Percentiles rank a stretch among this genome's conserved stretches.
Conservation (phyloP, 148 eudicot species). For the Cornus florida region DNA sequence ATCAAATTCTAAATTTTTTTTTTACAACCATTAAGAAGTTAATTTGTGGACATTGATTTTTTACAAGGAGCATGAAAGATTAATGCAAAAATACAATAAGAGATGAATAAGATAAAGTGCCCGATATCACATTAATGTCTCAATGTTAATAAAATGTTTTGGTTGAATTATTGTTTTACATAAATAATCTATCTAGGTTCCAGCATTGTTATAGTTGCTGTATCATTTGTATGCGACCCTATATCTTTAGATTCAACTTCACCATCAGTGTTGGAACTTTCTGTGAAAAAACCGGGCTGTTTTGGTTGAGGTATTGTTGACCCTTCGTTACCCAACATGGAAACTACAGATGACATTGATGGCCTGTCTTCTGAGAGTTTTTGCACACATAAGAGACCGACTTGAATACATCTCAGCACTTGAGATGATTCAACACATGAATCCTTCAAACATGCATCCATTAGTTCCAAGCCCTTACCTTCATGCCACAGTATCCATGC, state of each 20-base stretch:
- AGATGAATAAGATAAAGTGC: no score
- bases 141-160: no score
- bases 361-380: not conserved
- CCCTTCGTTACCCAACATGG: not conserved
- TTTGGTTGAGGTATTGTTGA: not conserved
- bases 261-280: not conserved
- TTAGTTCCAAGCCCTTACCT: not conserved
- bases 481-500: not conserved
- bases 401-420: not conserved
- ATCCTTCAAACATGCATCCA: not conserved
- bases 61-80: no score
- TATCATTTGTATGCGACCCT: not conserved
- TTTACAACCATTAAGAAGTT: no score
- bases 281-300: not conserved
- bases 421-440: not conserved
- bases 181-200: not conserved
- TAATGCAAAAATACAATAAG: no score
- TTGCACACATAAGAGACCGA: slow-evolving; percentile 2
- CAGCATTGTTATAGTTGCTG: not conserved
- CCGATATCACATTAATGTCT: no score
- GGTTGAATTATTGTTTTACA: no score
- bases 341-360: not conserved
- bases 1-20: no score
- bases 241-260: not conserved
- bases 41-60: no score